Percentiles rank a stretch among this genome's conserved stretches.
These are phyloP conservation scores for Pouteria glomerata DNA, from an alignment of 148 eudicot species.

Conservation along the genomic window DNA sequence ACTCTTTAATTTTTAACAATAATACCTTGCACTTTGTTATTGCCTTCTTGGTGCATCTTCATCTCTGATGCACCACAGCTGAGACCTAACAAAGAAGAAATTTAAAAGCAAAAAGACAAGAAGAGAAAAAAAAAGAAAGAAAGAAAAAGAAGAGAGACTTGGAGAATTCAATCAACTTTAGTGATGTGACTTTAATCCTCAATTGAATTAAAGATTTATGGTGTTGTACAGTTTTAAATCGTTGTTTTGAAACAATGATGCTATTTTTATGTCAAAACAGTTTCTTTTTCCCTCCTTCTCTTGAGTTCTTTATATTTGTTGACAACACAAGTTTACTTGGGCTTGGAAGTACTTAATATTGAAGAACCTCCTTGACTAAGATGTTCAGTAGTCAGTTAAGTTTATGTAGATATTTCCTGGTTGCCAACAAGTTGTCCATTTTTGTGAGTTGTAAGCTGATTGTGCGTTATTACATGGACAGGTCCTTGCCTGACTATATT, in stretches of 20 bases:
- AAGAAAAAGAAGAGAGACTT: neutral
- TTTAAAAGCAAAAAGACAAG: too few species aligned
- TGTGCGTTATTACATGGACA: too few species aligned
- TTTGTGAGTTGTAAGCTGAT: neutral
- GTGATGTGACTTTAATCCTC: neutral
- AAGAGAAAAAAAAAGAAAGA: too few species aligned
- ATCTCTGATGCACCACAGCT: neutral
- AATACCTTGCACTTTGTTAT: neutral
- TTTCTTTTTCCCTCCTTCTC: neutral
- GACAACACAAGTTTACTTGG: neutral
- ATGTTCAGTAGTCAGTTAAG: neutral
- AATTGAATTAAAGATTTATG: neutral
- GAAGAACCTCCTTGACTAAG: neutral
- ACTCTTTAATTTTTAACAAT: too few species aligned
- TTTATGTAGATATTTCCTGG: neutral
- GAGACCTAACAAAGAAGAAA: neutral
- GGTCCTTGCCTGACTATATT: too few species aligned
- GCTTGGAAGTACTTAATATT: neutral
- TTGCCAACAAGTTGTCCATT: neutral
- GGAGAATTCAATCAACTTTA: neutral
- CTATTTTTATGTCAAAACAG: neutral
- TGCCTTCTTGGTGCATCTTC: neutral
- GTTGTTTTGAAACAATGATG: neutral
- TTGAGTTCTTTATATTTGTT: neutral
- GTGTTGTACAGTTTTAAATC: neutral